Evolutionary conservation across 495 filamentous ascomycete species (phyloP).

Genomic region (Eremomyces bilateralis): DNA sequence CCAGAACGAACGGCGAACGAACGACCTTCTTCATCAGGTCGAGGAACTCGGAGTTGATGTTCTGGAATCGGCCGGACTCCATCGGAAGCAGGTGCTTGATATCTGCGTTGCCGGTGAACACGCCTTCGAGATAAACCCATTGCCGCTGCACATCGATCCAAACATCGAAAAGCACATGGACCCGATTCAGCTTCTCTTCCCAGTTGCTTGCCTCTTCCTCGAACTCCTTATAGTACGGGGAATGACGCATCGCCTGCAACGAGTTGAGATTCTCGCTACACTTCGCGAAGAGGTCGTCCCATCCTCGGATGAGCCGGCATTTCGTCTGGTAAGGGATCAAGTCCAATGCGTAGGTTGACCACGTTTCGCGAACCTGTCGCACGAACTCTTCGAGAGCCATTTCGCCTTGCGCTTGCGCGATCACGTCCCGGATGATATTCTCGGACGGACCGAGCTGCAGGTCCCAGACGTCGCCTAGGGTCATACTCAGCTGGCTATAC

Average conservation of each 20-base stretch:
- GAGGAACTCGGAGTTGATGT: conserved; percentile 97
- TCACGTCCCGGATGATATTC: conserved; percentile 68
- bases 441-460: conserved; percentile 74
- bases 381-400: conserved; percentile 98
- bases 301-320: conserved; percentile 87
- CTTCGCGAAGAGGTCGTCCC: conserved; percentile 95
- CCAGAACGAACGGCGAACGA: conserved; percentile 80
- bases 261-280: conserved; percentile 97
- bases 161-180: conserved; percentile 93
- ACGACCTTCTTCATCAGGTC: conserved; percentile 97
- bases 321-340: conserved; percentile 95
- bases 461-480: conserved; percentile 94
- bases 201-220: conserved; percentile 89
- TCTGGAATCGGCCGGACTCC: conserved; percentile 89
- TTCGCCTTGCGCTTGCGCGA: conserved; percentile 88
- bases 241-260: conserved; percentile 94
- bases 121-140: conserved; percentile 97
- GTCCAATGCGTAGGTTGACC: conserved; percentile 85
- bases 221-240: conserved; percentile 96
- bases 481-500: conserved; percentile 82
- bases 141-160: conserved; percentile 99
- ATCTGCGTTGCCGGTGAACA: conserved; percentile 94
- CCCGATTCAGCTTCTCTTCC: conserved; percentile 95
- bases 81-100: conserved; percentile 96
- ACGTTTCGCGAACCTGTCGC: conserved; percentile 88